These are phyloP conservation scores for Neonectria sp. DNA, from an alignment of 2,329 filamentous ascomycete genomes.

Conservation along the genomic window DNA sequence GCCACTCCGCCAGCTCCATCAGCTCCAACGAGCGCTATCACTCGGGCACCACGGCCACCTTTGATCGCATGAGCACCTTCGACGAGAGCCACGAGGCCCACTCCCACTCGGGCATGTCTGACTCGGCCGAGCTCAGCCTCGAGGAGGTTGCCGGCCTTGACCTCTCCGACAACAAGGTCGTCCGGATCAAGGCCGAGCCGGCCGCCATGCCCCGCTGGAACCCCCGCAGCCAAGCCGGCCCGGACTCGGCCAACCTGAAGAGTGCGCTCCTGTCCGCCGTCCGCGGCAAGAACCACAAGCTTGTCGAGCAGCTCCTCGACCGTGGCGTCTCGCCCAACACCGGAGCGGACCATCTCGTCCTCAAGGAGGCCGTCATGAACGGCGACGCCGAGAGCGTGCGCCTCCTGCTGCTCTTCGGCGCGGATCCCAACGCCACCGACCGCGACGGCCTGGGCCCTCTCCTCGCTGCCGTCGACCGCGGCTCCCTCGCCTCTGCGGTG, in stretches of 20 bases:
- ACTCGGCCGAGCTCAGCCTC: slow-evolving; percentile 47
- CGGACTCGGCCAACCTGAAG: slow-evolving; percentile 61
- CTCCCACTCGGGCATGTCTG: slow-evolving; percentile 45
- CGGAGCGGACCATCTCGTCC: slow-evolving; percentile 60
- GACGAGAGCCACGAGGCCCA: slow-evolving; percentile 48
- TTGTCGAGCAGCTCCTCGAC: slow-evolving; percentile 71
- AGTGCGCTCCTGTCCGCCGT: slow-evolving; percentile 68
- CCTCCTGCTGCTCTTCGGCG: slow-evolving; percentile 70
- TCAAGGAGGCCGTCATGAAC: slow-evolving; percentile 67
- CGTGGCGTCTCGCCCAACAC: slow-evolving; percentile 69
- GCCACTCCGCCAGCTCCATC: slow-evolving; percentile 49
- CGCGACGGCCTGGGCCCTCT: slow-evolving; percentile 67
- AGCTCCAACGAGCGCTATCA: slow-evolving; percentile 50
- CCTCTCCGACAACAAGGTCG: slow-evolving; percentile 58
- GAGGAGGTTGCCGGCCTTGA: slow-evolving; percentile 56
- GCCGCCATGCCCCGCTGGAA: slow-evolving; percentile 66
- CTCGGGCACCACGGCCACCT: slow-evolving; percentile 44
- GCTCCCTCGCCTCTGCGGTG: slow-evolving; percentile 70
- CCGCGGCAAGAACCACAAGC: slow-evolving; percentile 69
- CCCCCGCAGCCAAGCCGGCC: slow-evolving; percentile 61
- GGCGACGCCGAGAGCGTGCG: slow-evolving; percentile 69
- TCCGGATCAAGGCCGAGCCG: slow-evolving; percentile 67
- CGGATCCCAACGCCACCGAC: slow-evolving; percentile 68
- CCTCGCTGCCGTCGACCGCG: slow-evolving; percentile 64
- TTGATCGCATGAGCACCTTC: slow-evolving; percentile 51